Evolutionary conservation across 768 basidiomycete species (phyloP).

Genomic region (Pisolithus tinctorius): DNA sequence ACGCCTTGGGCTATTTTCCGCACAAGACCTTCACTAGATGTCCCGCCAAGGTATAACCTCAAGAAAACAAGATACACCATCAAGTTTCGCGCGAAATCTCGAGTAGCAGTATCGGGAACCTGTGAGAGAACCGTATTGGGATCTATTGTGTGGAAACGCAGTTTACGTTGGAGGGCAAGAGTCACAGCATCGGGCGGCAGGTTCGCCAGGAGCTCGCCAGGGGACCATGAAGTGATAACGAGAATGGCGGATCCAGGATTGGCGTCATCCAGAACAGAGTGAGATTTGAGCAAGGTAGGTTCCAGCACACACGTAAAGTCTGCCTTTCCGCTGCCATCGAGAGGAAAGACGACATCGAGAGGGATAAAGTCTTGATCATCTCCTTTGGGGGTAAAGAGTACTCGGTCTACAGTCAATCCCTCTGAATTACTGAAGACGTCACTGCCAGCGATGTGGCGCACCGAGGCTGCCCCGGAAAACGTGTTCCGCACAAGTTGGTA

Average conservation of each 20-base stretch:
- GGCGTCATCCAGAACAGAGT: conserved; percentile 62
- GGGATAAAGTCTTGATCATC: conserved; percentile 38
- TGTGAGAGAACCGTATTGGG: conserved; percentile 41
- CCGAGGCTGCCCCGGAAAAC: conserved; percentile 44
- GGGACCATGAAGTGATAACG: conserved; percentile 67
- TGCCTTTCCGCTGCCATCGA: conserved; percentile 45
- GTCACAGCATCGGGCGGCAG: conserved; percentile 45
- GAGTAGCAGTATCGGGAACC: conserved; percentile 22
- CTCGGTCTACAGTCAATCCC: conserved; percentile 60
- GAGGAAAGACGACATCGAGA: conserved; percentile 49
- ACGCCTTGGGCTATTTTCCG: conserved; percentile 42
- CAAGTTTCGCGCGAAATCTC: conserved; percentile 45
- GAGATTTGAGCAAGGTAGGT: conserved; percentile 69
- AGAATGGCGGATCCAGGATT: conserved; percentile 66
- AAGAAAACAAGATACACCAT: conserved; percentile 76
- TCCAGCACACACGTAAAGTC: conserved; percentile 77
- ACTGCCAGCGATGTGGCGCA: conserved; percentile 60
- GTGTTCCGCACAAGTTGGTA: conserved; percentile 50
- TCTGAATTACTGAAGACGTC: conserved; percentile 72
- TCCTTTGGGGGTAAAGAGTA: conserved; percentile 53
- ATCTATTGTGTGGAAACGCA: conserved; percentile 57
- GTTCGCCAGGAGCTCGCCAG: conserved; percentile 65
- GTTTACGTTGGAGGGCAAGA: conserved; percentile 43
- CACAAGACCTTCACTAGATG: conserved; percentile 49
- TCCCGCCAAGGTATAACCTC: conserved; percentile 68